Evolutionary conservation across 352 stramenopile genomes (phyloP), one percentile per base, ranked within the genome.

Genomic region (Peronospora farinosa): DNA sequence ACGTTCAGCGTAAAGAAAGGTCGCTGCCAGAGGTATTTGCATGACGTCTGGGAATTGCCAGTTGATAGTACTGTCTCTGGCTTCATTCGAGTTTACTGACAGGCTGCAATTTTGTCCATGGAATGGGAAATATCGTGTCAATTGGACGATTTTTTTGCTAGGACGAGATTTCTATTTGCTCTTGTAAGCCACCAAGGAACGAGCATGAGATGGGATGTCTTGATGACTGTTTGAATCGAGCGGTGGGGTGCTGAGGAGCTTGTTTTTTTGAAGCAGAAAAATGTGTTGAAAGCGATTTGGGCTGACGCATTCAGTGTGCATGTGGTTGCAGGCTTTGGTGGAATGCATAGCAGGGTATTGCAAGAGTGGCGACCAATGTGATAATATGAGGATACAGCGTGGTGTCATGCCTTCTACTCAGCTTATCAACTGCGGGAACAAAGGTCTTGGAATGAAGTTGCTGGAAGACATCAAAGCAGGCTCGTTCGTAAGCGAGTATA

Each of bases 401-500:
- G 76, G 78, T 13, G 30, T 57, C 19, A 86, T 86, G 74, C 80
- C 80, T 0, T 47, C 36, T 11, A 52, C 57, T 3, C 40, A 84
- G 47, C 62, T 91, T 37, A 58, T 83, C 7, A 47, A 76, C n/a
- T 84, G 69, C 33, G 80, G 69, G 1, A 59, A 59, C 12, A 91
- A 89, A 57, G 80, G 80, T 0, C 63, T 92, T 7, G 80, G 80
- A 17, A 56, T 91, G 45, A 60, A 52, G 17, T 35, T 71, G 19
- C 31, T 65, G 17, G 67, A 86, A 55, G 49, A 78, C 23, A 71
- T 92, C 32, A 68, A 69, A 25, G 56, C 63, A 3, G 70, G 73
- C 21, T 70, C 82, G 4, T 91, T 89, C 25, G 74, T 93, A 12
- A 78, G 66, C 21, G 82, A 93, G 57, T 93, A 93, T 42, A 80